phyloP scores from a whole-genome alignment of 2,329 filamentous ascomycete species.

The Graphilbum fragrans region DNA sequence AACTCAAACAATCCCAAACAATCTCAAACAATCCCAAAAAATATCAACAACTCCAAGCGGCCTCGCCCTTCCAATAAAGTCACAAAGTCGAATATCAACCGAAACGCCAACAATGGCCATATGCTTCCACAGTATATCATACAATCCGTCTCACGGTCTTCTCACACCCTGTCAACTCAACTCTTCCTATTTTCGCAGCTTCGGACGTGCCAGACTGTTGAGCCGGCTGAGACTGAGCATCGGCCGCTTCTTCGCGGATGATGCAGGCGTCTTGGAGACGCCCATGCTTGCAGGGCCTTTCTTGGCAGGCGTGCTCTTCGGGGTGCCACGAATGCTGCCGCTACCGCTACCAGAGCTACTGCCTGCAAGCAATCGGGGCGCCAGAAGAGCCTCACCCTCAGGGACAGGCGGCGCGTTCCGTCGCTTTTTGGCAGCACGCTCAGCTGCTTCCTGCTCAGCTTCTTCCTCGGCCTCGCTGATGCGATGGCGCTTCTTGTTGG shows the following conservation, averaged over 20 bases:
- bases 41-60: no score
- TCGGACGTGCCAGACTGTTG: slow-evolving; percentile 49
- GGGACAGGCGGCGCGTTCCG: slow-evolving; percentile 31
- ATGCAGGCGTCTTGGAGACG: slow-evolving; percentile 1
- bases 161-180: no score
- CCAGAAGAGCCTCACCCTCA: slow-evolving; percentile 39
- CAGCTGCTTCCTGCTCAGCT: slow-evolving; percentile 31
- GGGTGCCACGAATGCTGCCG: background rate
- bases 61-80: no score
- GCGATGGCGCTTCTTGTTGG: slow-evolving; percentile 55
- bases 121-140: no score
- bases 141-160: no score
- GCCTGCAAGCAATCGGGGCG: slow-evolving; percentile 29
- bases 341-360: slow-evolving; percentile 1
- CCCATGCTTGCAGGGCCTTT: background rate
- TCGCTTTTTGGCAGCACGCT: slow-evolving; percentile 46
- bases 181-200: slow-evolving; percentile 28
- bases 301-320: slow-evolving; percentile 10
- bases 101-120: no score
- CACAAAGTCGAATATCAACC: no score
- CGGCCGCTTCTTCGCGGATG: slow-evolving; percentile 36
- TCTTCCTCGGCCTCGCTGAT: slow-evolving; percentile 44
- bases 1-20: no score
- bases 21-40: no score
- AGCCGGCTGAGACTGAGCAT: slow-evolving; percentile 46